Evolutionary conservation across 2,329 filamentous ascomycete species (phyloP).

Genomic region (Pezicula radicicola): DNA sequence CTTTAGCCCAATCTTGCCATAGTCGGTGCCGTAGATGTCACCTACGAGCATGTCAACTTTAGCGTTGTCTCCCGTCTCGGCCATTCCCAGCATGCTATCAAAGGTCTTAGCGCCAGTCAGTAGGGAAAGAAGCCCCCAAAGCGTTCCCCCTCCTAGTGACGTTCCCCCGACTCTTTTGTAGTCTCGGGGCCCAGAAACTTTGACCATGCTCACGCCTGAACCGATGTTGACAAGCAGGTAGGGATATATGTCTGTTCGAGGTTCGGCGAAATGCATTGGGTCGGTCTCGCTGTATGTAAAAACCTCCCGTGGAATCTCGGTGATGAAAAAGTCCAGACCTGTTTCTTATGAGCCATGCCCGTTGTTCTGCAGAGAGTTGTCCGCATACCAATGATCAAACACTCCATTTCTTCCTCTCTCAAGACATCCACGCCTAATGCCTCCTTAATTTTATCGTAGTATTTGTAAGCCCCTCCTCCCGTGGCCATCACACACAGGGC

Average conservation of each 20-base stretch:
- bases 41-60: slow-evolving; percentile 96
- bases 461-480: slow-evolving; percentile 94
- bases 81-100: slow-evolving; percentile 93
- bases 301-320: slow-evolving; percentile 93
- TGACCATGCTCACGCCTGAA: slow-evolving; percentile 94
- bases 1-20: slow-evolving; percentile 94
- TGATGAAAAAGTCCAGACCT: slow-evolving; percentile 98
- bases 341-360: slow-evolving; percentile 3
- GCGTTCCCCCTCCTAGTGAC: slow-evolving; percentile 91
- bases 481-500: slow-evolving; percentile 93
- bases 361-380: neutral
- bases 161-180: slow-evolving; percentile 93
- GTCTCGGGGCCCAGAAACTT: slow-evolving; percentile 84
- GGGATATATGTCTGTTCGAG: slow-evolving; percentile 82
- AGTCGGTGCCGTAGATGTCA: slow-evolving; percentile 95
- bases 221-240: slow-evolving; percentile 98
- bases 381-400: slow-evolving; percentile 79
- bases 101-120: slow-evolving; percentile 94
- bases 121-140: slow-evolving; percentile 91
- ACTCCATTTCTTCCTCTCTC: slow-evolving; percentile 98
- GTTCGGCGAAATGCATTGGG: slow-evolving; percentile 84
- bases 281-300: slow-evolving; percentile 93
- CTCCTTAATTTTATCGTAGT: slow-evolving; percentile 85
- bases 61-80: slow-evolving; percentile 86
- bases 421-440: slow-evolving; percentile 83